Conservation (phyloP, 1,284 basidiomycete genomes). For the Tranzscheliella williamsii region DNA sequence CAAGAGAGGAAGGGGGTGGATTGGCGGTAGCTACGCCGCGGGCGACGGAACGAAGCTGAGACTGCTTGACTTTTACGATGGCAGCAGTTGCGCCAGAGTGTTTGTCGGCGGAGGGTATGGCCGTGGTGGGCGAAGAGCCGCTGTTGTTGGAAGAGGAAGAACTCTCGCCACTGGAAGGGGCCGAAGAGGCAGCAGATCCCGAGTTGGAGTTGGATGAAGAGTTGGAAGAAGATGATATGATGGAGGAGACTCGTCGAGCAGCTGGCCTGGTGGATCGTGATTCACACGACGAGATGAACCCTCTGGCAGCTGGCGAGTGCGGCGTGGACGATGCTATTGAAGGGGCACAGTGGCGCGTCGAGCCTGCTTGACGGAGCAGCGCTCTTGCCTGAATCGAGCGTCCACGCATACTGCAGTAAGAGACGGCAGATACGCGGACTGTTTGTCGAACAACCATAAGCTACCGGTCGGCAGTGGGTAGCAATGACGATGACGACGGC, state of each 20-base stretch:
- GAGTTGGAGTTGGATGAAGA: constrained; percentile 14
- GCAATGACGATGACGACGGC: too few relatives aligned
- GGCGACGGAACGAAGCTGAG: neutral
- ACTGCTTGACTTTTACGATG: neutral
- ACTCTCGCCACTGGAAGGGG: neutral
- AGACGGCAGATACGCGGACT: neutral
- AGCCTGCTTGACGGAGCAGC: constrained; percentile 17
- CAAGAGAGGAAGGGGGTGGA: constrained; percentile 39
- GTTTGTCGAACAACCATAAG: too few relatives aligned
- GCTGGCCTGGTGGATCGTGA: constrained; percentile 17
- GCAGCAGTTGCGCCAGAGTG: neutral
- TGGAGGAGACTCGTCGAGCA: constrained; percentile 8
- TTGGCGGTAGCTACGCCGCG: constrained; percentile 18
- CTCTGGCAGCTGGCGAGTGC: constrained; percentile 5
- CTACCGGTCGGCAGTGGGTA: too few relatives aligned
- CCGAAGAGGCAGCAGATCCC: constrained; percentile 4
- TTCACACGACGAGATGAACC: constrained; percentile 26
- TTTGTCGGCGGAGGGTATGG: neutral
- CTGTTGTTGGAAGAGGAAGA: constrained; percentile 9
- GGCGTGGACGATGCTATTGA: constrained; percentile 8
- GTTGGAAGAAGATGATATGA: constrained; percentile 6
- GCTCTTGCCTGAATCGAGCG: constrained; percentile 37
- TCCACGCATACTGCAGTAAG: constrained; percentile 28
- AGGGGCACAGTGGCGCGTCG: constrained; percentile 7
- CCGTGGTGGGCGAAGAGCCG: constrained; percentile 14